Evolutionary conservation across 306 rosid species (phyloP).

Genomic region (Dalbergia oliveri): DNA sequence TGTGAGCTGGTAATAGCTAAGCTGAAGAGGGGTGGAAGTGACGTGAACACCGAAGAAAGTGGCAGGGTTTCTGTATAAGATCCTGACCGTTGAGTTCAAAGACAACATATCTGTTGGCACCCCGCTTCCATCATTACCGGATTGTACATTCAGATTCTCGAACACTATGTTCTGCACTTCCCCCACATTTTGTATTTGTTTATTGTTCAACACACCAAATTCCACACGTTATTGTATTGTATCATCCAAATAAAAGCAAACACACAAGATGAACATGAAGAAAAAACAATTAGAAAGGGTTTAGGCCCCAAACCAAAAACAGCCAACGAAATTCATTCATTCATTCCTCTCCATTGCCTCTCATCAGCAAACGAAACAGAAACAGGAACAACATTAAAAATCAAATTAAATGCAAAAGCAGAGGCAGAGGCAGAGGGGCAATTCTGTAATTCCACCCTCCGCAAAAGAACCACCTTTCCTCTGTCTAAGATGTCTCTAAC

Average conservation of each 20-base stretch:
- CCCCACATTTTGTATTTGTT: not conserved
- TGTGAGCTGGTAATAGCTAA: slow-evolving; percentile 70
- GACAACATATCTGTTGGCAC: slow-evolving; percentile 87
- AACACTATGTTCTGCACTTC: slow-evolving; percentile 68
- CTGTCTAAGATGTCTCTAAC: not conserved
- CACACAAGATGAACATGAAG: not conserved
- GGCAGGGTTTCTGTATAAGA: slow-evolving; percentile 72
- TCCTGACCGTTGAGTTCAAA: slow-evolving; percentile 86
- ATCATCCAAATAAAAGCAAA: not conserved
- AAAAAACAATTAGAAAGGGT: too few relatives aligned
- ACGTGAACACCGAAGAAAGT: slow-evolving; percentile 94
- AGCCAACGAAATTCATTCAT: not conserved
- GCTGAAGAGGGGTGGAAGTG: slow-evolving; percentile 74
- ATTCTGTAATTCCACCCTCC: not conserved
- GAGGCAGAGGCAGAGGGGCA: not conserved
- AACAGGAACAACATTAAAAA: not conserved
- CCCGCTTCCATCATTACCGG: slow-evolving; percentile 79
- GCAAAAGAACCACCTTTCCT: not conserved
- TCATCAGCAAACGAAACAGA: not conserved
- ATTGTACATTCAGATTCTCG: slow-evolving; percentile 74
- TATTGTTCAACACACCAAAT: not conserved
- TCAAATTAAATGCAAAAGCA: not conserved
- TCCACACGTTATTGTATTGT: not conserved
- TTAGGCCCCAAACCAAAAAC: not conserved
- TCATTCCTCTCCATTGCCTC: too few relatives aligned